Evolutionary conservation across 148 eudicot genomes (phyloP).

Genomic region (Camellia sinensis): DNA sequence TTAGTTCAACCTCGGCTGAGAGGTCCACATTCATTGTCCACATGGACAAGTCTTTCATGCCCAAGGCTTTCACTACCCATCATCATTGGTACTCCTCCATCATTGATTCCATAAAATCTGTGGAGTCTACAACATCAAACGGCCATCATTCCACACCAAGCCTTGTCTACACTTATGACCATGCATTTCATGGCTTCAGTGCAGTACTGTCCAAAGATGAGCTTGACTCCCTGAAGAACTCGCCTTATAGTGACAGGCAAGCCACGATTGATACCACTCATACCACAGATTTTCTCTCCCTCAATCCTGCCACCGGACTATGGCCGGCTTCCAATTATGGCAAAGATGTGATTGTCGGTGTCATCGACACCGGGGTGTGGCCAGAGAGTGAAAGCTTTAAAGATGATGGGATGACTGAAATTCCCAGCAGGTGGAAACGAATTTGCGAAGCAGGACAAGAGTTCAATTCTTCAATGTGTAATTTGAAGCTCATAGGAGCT

Average conservation of each 20-base stretch:
- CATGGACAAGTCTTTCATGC: slow-evolving; percentile 46
- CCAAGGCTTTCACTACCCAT: slow-evolving; percentile 30
- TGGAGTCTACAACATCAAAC: background rate
- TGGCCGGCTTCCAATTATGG: slow-evolving; percentile 48
- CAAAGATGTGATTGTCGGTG: slow-evolving; percentile 38
- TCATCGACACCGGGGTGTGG: slow-evolving; percentile 43
- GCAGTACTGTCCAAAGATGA: slow-evolving; percentile 30
- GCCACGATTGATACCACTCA: slow-evolving; percentile 35
- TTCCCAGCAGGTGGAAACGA: slow-evolving; percentile 41
- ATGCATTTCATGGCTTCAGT: slow-evolving; percentile 34
- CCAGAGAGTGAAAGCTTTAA: slow-evolving; percentile 44
- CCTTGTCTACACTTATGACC: slow-evolving; percentile 33
- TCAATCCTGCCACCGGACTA: slow-evolving; percentile 27
- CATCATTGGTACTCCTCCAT: slow-evolving; percentile 34
- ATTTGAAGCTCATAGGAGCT: slow-evolving; percentile 47
- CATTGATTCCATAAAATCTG: slow-evolving; percentile 15
- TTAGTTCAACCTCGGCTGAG: slow-evolving; percentile 5
- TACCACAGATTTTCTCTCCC: slow-evolving; percentile 25
- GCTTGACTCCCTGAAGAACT: slow-evolving; percentile 25
- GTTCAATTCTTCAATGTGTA: slow-evolving; percentile 36
- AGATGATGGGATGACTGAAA: slow-evolving; percentile 27
- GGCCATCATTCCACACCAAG: background rate
- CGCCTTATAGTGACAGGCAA: slow-evolving; percentile 23
- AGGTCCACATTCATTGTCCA: slow-evolving; percentile 39
- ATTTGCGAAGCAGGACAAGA: slow-evolving; percentile 29